phyloP scores from a whole-genome alignment of 176 grass and related monocot species.

The Dendrocalamus sinicus region DNA sequence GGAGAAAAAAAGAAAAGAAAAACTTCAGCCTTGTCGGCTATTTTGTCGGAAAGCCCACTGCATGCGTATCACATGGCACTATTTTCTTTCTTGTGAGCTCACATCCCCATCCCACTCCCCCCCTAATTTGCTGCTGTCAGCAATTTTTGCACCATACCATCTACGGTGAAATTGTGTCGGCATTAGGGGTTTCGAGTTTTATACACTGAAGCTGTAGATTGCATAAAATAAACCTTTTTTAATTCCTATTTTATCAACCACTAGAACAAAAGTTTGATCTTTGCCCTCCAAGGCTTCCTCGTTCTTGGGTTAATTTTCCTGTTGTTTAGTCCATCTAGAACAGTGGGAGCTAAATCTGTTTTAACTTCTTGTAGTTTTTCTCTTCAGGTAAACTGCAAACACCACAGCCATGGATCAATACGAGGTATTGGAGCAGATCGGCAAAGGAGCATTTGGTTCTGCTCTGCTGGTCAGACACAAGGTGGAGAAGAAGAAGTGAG shows the following conservation, averaged over 20 bases:
- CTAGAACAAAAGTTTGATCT: neutral
- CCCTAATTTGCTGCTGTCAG: neutral
- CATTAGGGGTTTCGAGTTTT: slow-evolving; percentile 13
- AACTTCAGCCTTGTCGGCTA: slow-evolving; percentile 15
- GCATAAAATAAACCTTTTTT: neutral
- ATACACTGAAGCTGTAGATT: neutral
- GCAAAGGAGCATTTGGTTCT: slow-evolving; percentile 87
- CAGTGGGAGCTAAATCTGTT: neutral
- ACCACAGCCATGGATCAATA: slow-evolving; percentile 70
- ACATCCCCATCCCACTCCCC: neutral
- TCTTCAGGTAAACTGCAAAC: slow-evolving; percentile 9
- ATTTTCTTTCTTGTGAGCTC: neutral
- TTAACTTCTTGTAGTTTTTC: slow-evolving; percentile 19
- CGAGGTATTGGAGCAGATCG: slow-evolving; percentile 90
- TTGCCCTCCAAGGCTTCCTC: neutral
- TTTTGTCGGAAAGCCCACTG: slow-evolving; percentile 14
- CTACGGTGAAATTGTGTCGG: slow-evolving; percentile 20
- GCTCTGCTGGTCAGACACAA: slow-evolving; percentile 88
- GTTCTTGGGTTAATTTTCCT: neutral
- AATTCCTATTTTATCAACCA: neutral
- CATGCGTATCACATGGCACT: slow-evolving; percentile 27
- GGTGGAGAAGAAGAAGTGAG: slow-evolving; percentile 87
- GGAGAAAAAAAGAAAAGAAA: neutral
- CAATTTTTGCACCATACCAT: slow-evolving; percentile 12
- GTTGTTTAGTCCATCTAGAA: neutral